Evolutionary conservation across 202 grass and related monocot genomes (phyloP), one percentile per base, ranked within the genome.

Genomic region (Carex arenaria): DNA sequence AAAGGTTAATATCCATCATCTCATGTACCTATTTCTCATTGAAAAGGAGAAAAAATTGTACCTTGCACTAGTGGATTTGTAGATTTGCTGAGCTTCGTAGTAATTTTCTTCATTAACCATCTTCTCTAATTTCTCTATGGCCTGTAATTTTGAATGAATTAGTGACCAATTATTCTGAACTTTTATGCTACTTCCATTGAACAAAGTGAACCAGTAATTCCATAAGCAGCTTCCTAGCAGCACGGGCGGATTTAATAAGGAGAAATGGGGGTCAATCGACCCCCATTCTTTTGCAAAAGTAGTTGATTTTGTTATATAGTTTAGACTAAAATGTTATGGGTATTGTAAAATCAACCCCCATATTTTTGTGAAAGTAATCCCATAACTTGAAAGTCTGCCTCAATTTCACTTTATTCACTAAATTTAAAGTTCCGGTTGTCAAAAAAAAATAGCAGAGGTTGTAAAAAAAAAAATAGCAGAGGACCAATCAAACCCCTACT

Each of bases 61-160:
- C 92, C 90, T 94, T 84, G 92, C 89, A 90, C 92, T 87, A 65
- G 89, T 93, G 69, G 95, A 90, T 64, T 98, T 98, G 84, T 91
- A 98, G 76, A 94, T 91, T 82, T 98, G 95, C 85, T 98, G 95
- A 55, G 92, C 95, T 87, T 94, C 92, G 77, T 97, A 97, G 77
- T 86, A 94, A 86, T 87, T 93, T 76, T 87, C 90, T 85, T 72
- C 90, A 26, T 85, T 77, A 73, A 98, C 92, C 95, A 94, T 94
- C 71, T 70, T 87, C 70, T 90, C 90, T 64, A 98, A 87, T 64
- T 84, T 98, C 77, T 93, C 90, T 53, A 94, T 91, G 12, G 87
- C 85, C 90, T 98, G 83, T 55, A 84, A 88, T 80, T 60, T 73
- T 15, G 72, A 79, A 40, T 30, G n/a, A 82, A 34, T 9, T 0